Conservation (phyloP, 1,284 basidiomycete species). For the Heliocybe sulcata region DNA sequence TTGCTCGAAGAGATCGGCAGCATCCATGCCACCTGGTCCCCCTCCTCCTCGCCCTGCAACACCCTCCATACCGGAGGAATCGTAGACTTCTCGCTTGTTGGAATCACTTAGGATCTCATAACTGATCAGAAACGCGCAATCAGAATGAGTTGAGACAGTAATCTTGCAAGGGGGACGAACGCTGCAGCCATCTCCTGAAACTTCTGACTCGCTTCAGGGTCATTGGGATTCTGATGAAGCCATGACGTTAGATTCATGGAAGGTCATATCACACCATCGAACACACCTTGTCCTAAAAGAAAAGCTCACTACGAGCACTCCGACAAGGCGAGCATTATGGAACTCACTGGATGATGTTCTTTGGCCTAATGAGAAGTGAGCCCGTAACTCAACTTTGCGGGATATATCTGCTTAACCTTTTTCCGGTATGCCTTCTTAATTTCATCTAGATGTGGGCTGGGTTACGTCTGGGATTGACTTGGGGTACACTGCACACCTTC, state of each 20-base stretch:
- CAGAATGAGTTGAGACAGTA: background rate
- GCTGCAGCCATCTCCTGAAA: constrained; percentile 89
- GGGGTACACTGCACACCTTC: constrained; percentile 41
- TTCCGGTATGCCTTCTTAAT: constrained; percentile 91
- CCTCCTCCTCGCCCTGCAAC: constrained; percentile 38
- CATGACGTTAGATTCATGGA: constrained; percentile 15
- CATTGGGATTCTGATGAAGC: constrained; percentile 66
- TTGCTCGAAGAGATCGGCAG: constrained; percentile 70
- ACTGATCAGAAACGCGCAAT: constrained; percentile 28
- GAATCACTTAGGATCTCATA: constrained; percentile 85
- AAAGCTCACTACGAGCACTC: constrained; percentile 5
- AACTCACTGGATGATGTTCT: constrained; percentile 83
- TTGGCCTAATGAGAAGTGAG: constrained; percentile 54
- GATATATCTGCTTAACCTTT: constrained; percentile 49
- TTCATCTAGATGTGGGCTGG: constrained; percentile 42
- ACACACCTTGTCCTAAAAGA: constrained; percentile 55
- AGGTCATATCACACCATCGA: background rate
- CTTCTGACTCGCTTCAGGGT: constrained; percentile 68
- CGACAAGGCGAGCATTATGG: background rate
- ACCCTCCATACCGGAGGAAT: constrained; percentile 72
- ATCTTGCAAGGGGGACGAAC: constrained; percentile 35
- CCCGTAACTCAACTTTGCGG: constrained; percentile 12
- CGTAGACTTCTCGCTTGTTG: constrained; percentile 74
- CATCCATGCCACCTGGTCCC: constrained; percentile 47
- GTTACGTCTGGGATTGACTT: background rate